Conservation (phyloP, 768 basidiomycete genomes). For the Lentinula boryana region DNA sequence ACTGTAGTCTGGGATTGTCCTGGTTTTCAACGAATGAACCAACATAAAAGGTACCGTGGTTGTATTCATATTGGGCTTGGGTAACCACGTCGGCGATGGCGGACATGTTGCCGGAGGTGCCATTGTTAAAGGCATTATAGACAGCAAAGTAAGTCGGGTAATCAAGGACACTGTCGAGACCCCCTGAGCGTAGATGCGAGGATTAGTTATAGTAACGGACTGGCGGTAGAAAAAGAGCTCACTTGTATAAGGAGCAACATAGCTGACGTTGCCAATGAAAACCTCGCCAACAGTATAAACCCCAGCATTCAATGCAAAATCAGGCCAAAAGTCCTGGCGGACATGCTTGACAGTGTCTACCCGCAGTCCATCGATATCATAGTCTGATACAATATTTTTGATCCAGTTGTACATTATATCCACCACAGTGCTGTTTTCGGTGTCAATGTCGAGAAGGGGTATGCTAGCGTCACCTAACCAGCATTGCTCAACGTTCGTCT, state of each 20-base stretch:
- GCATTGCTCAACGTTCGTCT: conserved; percentile 56
- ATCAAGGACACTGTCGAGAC: conserved; percentile 52
- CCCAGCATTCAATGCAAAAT: conserved; percentile 53
- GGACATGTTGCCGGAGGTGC: conserved; percentile 44
- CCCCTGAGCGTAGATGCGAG: neutral
- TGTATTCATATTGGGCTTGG: conserved; percentile 37
- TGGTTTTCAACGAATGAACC: conserved; percentile 73
- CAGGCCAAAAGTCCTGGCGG: conserved; percentile 59
- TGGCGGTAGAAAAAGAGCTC: neutral
- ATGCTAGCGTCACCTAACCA: conserved; percentile 68
- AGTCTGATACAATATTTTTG: conserved; percentile 45
- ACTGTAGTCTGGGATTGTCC: conserved; percentile 56
- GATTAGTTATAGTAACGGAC: neutral
- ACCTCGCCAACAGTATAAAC: conserved; percentile 70
- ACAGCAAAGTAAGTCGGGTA: conserved; percentile 54
- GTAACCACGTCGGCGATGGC: conserved; percentile 16
- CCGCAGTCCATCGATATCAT: conserved; percentile 62
- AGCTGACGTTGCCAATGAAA: conserved; percentile 15
- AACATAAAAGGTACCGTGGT: conserved; percentile 27
- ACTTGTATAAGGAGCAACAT: conserved; percentile 35
- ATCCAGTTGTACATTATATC: conserved; percentile 55
- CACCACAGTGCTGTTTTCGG: conserved; percentile 52
- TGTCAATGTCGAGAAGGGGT: conserved; percentile 66
- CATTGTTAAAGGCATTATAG: conserved; percentile 43
- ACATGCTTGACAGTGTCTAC: conserved; percentile 64